Base-by-base conservation (phyloP, 805 yeast species). In the Suhomyces emberorum region DNA sequence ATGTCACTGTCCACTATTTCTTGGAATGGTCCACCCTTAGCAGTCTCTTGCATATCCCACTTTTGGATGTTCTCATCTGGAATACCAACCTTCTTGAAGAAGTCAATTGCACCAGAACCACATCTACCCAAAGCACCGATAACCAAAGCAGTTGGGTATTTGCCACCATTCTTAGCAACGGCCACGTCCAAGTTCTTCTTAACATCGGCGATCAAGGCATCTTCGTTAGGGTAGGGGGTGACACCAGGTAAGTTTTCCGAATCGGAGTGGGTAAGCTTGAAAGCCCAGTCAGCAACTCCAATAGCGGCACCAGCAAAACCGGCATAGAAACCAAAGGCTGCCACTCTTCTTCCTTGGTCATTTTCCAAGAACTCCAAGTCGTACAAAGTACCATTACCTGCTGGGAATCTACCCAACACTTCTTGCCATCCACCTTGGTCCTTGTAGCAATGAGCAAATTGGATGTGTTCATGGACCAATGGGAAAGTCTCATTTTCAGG, bases 271-370 rank as follows among this genome's bases (percentile, higher is more conserved):
- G 79, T 64, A 62, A 86, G 91, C 64, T 91, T 91, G 69, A 84
- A 83, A 34, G 95, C 84, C 96, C 98, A 93, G 63, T 88, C 95
- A 61, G 78, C 78, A 34, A 91, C 72, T 54, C 98, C 98, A 38
- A 93, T 67, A 22, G 98, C 99, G 23, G 99, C 98, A 55, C 99
- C 99, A 5, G 98, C 98, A 61, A 93, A 93, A n/a, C 99, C 99
- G 30, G 99, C 98, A 62, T 91, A 91, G 72, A 78, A 93, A n/a
- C 99, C 99, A 59, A 93, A 93, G 7, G 98, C 98, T 30, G 99
- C 99, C 19, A 93, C 99, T 68, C 99, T 85, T 73, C 98, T 85
- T 23, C 98, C 98, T 55, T 78, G 81, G 51, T 84, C 96, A 60
- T 93, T 88, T 62, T 86, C 95, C 60, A 93, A 72, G 58, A 93